Evolutionary conservation across 768 basidiomycete species (phyloP), one percentile per base, ranked within the genome.

Genomic region (Phylloporus sp.): DNA sequence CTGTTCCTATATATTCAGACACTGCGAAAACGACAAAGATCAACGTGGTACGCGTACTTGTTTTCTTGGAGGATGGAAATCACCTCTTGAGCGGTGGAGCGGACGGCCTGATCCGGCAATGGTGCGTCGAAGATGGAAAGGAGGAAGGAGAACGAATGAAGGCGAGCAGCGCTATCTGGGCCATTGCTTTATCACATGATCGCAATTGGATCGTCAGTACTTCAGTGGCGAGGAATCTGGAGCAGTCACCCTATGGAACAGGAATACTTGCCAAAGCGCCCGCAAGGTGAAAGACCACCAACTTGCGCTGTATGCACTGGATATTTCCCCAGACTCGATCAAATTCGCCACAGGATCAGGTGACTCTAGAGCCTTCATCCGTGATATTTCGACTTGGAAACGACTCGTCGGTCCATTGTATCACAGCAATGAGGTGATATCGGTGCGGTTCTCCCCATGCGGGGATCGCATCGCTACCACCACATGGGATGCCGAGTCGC

Each of bases 341-440:
- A 48, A 36, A 35, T 41, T 56, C 2, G 50, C 40, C 24, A 56
- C 54, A 1, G 57, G 50, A 0, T 41, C 47, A 0, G 31, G 18
- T 9, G 50, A 56, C 27, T 41, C 31, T 18, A 38, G 4, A 13
- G 47, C 20, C 4, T 40, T 18, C 28, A 24, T 57, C 26, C 49
- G 50, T 49, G 41, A 51, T 22, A 28, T 51, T n/a, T 35, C 20
- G 5, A 57, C 49, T 2, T 50, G 56, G 8, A 13, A 7, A 22
- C 47, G 31, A 9, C 43, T 58, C 4, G 10, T 49, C 11, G 54
- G 54, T 26, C 56, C 54, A 6, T 47, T 58, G 18, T 7, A 52
- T 16, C 54, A 58, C 29, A 34, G 46, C 10, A 28, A 23, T 15
- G 27, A 34, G 3, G 39, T 56, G 4, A 29, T 15, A 2, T 29